Percentiles rank a stretch among this genome's conserved stretches.
Evolutionary conservation across 2,329 filamentous ascomycete species (phyloP).

Genomic region (Beauveria medogensis): DNA sequence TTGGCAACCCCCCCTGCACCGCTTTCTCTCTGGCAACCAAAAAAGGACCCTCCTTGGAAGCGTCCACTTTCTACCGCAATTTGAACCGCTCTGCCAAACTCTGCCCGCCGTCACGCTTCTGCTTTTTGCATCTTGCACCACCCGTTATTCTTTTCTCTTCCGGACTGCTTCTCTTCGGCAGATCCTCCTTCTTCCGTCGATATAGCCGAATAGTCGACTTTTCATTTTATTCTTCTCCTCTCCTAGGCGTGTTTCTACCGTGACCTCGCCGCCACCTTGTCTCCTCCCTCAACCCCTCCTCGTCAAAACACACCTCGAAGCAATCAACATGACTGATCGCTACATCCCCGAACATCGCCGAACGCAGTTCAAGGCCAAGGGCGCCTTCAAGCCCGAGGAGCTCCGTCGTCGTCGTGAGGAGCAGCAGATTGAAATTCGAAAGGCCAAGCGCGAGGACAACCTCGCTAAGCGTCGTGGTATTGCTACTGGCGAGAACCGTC

Average conservation of each 20-base stretch:
- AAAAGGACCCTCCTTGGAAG: slow-evolving; percentile 8
- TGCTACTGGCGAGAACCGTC: slow-evolving; percentile 68
- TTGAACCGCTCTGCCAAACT: slow-evolving; percentile 8
- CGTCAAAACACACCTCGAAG: slow-evolving; percentile 19
- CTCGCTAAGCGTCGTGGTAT: slow-evolving; percentile 97
- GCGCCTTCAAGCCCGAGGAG: slow-evolving; percentile 98
- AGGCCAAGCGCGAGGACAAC: slow-evolving; percentile 98
- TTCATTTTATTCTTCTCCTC: not conserved
- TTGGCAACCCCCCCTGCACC: not conserved
- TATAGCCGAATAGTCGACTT: not conserved
- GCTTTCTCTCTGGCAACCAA: slow-evolving; percentile 11
- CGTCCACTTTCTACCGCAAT: slow-evolving; percentile 9
- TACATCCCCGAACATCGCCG: slow-evolving; percentile 99
- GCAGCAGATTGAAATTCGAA: slow-evolving; percentile 98
- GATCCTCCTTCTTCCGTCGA: not conserved
- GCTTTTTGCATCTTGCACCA: slow-evolving; percentile 9
- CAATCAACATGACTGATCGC: slow-evolving; percentile 81
- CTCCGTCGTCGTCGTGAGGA: slow-evolving; percentile 96
- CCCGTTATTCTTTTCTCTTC: not conserved
- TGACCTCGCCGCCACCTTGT: slow-evolving; percentile 10
- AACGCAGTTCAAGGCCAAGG: slow-evolving; percentile 99
- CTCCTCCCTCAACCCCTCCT: slow-evolving; percentile 13
- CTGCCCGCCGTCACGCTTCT: slow-evolving; percentile 4
- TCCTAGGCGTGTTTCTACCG: not conserved
- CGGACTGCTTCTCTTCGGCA: slow-evolving; percentile 6